Evolutionary conservation across 1,284 basidiomycete species (phyloP), one percentile per base, ranked within the genome.

Genomic region (Ceratobasidium sp.): DNA sequence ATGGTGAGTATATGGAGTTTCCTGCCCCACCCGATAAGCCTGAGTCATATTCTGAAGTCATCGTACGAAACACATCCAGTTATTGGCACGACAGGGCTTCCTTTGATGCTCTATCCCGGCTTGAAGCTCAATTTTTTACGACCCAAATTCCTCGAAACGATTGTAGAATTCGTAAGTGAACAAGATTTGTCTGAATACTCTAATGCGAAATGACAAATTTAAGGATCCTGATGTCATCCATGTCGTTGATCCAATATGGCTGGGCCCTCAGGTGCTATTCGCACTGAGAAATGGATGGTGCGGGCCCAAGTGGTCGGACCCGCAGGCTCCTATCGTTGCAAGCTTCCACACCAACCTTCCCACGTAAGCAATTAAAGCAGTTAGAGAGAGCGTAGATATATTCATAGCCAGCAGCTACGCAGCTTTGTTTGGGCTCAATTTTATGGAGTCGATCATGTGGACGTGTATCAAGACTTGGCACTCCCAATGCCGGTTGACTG

Each of bases 91-190:
- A 84, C 86, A n/a, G 89, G 89, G 18, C 84, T 90, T 6, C 89
- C 89, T 0, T 84, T 90, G 3, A 82, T 89, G 49, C 84, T 89
- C 58, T 90, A 89, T 79, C 89, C 89, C 0, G 88, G 88, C 0
- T 85, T 90, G 64, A 89, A 89, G 83, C 86, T 90, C 81, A 90
- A 90, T 83, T 90, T 90, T 80, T 84, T 89, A 66, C 86, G 89
- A 0, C 89, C 89, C 0, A 86, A 86, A 58, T 90, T 90, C 81
- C 82, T 90, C 72, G 83, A 85, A n/a, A 84, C 86, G 20, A 86
- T 87, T 70, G 83, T 83, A 46, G 84, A 86, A 63, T 87, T 86
- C 73, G 84, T 84, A 53, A 78, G 82, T 78, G 13, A 49, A 40
- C 40, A 18, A 23, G 18, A 49, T 2, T 15, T 33, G 20, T 53